phyloP scores from a whole-genome alignment of 257 asterid genomes.

The Lithospermum erythrorhizon region DNA sequence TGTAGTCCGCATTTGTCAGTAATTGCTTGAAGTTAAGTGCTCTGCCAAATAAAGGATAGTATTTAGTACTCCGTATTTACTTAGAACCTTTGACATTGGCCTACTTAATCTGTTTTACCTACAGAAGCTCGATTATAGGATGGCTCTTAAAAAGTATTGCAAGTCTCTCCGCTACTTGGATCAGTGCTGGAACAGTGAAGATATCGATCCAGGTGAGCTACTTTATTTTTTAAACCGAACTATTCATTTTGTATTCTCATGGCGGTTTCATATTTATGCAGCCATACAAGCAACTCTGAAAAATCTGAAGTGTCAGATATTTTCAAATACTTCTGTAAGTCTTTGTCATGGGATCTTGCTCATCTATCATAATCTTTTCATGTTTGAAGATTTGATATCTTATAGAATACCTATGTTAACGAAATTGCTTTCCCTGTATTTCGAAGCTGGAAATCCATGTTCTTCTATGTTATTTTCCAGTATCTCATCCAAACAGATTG shows the following conservation, averaged over 20 bases:
- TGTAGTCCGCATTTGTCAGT: no score
- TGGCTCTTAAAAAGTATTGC: conserved; percentile 29
- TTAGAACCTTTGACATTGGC: not conserved
- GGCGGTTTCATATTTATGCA: conserved; percentile 11
- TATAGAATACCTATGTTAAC: not conserved
- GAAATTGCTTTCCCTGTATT: not conserved
- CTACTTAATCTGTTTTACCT: not conserved
- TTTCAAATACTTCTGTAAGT: conserved; percentile 35
- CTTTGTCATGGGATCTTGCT: conserved; percentile 1
- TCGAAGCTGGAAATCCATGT: no score
- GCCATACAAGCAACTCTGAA: conserved; percentile 19
- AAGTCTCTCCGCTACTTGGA: conserved; percentile 25
- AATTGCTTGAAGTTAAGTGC: not conserved
- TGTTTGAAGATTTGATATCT: not conserved
- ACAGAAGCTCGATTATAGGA: conserved; percentile 27
- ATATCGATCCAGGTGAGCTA: conserved; percentile 21
- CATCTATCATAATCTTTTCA: not conserved
- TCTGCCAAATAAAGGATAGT: not conserved
- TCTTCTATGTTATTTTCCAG: no score
- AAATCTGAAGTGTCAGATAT: conserved; percentile 29
- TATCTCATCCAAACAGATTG: no score
- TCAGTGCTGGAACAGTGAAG: conserved; percentile 27
- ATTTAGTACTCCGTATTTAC: not conserved
- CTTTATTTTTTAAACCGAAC: not conserved
- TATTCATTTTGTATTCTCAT: conserved; percentile 1